Percentiles rank a stretch among this genome's conserved stretches.
These are phyloP conservation scores for Actinomortierella ambigua DNA, from an alignment of 371 early-diverging fungal species.

Conservation along the genomic window DNA sequence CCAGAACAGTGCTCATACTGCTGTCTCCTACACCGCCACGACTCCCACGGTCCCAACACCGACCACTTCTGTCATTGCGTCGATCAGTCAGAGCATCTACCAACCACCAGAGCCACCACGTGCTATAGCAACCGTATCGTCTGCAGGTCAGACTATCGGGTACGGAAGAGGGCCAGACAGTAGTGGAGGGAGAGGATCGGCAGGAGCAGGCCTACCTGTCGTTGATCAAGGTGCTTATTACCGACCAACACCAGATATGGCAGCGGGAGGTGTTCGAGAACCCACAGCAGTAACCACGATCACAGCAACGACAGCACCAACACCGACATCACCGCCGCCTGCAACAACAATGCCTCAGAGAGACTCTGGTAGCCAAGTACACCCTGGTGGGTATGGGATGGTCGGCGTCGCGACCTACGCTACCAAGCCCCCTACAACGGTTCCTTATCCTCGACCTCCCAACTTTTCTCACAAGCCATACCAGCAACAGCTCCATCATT, in stretches of 20 bases:
- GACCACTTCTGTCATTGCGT: neutral
- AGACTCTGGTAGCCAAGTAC: too few species aligned
- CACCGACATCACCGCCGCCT: neutral
- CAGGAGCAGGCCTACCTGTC: neutral
- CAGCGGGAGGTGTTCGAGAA: too few species aligned
- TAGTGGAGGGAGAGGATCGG: neutral
- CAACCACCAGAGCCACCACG: constrained; percentile 22
- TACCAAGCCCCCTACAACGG: too few species aligned
- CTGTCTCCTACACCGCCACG: neutral
- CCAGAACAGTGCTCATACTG: too few species aligned
- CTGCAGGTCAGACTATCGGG: constrained; percentile 1
- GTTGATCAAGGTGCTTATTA: too few species aligned
- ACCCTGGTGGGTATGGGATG: constrained; percentile 25
- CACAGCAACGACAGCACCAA: neutral
- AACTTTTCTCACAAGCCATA: too few species aligned
- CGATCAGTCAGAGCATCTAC: constrained; percentile 15
- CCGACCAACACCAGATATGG: neutral
- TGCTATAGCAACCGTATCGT: neutral
- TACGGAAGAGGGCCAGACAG: neutral
- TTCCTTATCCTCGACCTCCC: too few species aligned
- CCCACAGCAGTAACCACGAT: too few species aligned
- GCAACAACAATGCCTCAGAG: too few species aligned
- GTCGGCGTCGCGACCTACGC: neutral
- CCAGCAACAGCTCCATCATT: neutral
- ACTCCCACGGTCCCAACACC: neutral